Base-by-base conservation (phyloP, 2,329 filamentous ascomycete species). In the Dactylellina haptotyla region DNA sequence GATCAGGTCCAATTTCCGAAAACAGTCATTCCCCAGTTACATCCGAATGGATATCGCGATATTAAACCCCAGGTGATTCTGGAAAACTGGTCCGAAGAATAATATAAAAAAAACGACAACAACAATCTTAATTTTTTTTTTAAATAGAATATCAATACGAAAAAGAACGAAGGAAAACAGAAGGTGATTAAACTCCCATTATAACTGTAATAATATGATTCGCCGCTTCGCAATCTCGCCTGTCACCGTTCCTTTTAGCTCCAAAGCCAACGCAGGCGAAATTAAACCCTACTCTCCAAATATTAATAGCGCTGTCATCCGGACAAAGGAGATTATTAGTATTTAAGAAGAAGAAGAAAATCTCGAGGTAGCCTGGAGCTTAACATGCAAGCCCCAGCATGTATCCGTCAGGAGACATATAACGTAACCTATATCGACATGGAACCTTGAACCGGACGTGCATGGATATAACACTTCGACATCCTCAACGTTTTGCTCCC, bases 381-480 rank as follows among this genome's bases (percentile, higher is more conserved):
- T 10, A 12, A n/a, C 34, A 58, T 43, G 53, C 32, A 25, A 28
- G 23, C 4, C 12, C 25, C 16, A 16, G 18, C 20, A 67, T 67
- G 63, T 67, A 67, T 43, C 63, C 25, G 63, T 59, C 63, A 67
- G 63, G 63, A 67, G 63, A 59, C 63, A 59, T 59, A 53, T 59
- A 67, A 59, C 54, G 53, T 43, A 43, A 43, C 25, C 25, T 39
- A 34, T 37, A 53, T 50, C 23, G 46, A 50, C 18, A 9, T 50
- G 8, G 43, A 46, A 46, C 10, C n/a, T 18, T 25, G 12, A 18
- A 46, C n/a, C n/a, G 23, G n/a, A n/a, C n/a, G n/a, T n/a, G n/a
- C n/a, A n/a, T n/a, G n/a, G n/a, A n/a, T n/a, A n/a, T n/a, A n/a
- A n/a, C n/a, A n/a, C n/a, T n/a, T n/a, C n/a, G n/a, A n/a, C n/a